phyloP scores from a whole-genome alignment of 352 stramenopile genomes.

The Phytophthora syringae region DNA sequence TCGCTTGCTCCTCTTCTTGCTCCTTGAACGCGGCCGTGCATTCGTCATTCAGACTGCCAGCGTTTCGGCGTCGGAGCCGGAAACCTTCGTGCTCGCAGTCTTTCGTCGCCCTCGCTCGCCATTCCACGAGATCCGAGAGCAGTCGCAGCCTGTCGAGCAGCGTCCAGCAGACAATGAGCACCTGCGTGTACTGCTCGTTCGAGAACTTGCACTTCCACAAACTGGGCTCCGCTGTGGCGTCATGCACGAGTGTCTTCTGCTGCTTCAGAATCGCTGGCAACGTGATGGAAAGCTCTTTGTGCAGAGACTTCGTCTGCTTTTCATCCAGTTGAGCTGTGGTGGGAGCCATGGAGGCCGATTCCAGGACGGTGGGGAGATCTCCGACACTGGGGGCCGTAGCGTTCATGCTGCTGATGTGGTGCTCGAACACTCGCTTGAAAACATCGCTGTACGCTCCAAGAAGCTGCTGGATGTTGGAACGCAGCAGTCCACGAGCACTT shows the following conservation, averaged over 20 bases:
- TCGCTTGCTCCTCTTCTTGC: conserved; percentile 28
- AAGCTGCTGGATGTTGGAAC: conserved; percentile 61
- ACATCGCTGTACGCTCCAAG: conserved; percentile 48
- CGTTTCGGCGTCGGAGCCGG: conserved; percentile 17
- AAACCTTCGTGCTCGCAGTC: conserved; percentile 20
- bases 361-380: conserved; percentile 19
- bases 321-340: conserved; percentile 22
- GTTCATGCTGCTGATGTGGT: conserved; percentile 49
- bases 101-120: conserved; percentile 46
- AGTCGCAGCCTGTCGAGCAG: conserved; percentile 64
- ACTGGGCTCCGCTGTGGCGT: conserved; percentile 55
- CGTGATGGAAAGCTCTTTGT: conserved; percentile 43
- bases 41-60: conserved; percentile 40
- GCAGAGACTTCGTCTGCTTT: conserved; percentile 41
- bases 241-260: conserved; percentile 58
- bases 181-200: conserved; percentile 53
- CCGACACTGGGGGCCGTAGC: conserved; percentile 13
- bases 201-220: conserved; percentile 68
- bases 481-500: conserved; percentile 58
- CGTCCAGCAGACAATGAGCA: conserved; percentile 53
- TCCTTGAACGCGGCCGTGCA: conserved; percentile 34
- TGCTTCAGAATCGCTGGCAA: conserved; percentile 49
- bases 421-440: conserved; percentile 54
- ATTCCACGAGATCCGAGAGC: conserved; percentile 70
- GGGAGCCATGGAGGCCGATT: conserved; percentile 10